Evolutionary conservation across 768 basidiomycete genomes (phyloP).

Genomic region (Xerocomellus amylosporus): DNA sequence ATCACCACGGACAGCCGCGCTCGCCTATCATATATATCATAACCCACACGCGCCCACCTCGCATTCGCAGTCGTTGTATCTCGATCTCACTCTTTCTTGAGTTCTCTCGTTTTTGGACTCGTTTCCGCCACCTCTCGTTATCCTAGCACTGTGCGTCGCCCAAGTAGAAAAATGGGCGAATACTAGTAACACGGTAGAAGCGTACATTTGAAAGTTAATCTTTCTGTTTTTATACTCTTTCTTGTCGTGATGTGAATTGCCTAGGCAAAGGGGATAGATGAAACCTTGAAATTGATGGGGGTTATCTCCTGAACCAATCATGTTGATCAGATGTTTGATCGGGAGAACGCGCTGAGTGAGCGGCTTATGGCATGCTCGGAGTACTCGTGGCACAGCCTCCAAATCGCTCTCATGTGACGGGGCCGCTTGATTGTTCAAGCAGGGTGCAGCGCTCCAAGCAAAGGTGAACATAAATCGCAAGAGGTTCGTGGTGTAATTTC

Average conservation of each 20-base stretch:
- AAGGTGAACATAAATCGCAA: not conserved
- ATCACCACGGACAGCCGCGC: not conserved
- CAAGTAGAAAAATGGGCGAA: not conserved
- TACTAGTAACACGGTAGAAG: not conserved
- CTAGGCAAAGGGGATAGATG: too few relatives aligned
- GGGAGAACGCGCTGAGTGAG: too few relatives aligned
- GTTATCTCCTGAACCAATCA: too few relatives aligned
- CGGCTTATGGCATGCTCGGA: too few relatives aligned
- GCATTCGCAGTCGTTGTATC: slow-evolving; percentile 1
- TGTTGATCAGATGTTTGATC: too few relatives aligned
- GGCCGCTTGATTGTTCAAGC: slow-evolving; percentile 4
- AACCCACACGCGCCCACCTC: not conserved
- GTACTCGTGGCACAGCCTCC: not conserved
- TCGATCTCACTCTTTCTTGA: not conserved
- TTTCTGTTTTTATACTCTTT: not conserved
- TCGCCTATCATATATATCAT: slow-evolving; percentile 2
- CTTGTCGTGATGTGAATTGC: not conserved
- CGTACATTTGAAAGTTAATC: slow-evolving; percentile 5
- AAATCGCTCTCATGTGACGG: not conserved
- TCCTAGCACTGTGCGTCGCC: not conserved
- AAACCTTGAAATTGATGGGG: too few relatives aligned
- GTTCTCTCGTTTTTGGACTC: not conserved
- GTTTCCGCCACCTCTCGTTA: not conserved
- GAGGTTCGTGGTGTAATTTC: not conserved
- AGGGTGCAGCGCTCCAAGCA: not conserved